Evolutionary conservation across 176 grass and related monocot genomes (phyloP), one percentile per base, ranked within the genome.

Genomic region (Phyllostachys edulis): DNA sequence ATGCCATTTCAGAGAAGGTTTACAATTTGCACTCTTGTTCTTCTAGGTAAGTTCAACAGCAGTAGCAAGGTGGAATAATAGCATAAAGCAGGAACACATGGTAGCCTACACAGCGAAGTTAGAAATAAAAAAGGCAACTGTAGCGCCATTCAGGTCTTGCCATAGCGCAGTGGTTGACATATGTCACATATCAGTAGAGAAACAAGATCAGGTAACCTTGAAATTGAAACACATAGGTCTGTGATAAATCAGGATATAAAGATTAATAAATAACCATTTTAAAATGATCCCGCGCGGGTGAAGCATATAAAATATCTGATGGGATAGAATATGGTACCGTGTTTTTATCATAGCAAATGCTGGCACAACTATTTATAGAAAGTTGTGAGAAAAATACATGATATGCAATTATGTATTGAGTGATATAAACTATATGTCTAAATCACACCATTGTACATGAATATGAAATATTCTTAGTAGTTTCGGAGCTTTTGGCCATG

Each of bases 61-160:
- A 86, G 2, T 72, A 41, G 56, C 29, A 81, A 87, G 67, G 44
- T 40, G 15, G 55, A 64, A 21, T 52, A 52, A 68, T 17, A 68
- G 23, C 45, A 66, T 4, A 67, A 29, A 55, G 16, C 12, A 16
- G 21, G 26, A 73, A 62, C 18, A 85, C 39, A 57, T 57, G n/a
- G 55, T 57, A 23, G 55, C 21, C 0, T 23, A 23, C 6, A 3
- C 21, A 57, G 55, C 9, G 3, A 57, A 57, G 21, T 57, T 23
- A 23, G 8, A 57, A 57, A 57, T 57, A 26, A 38, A 51, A n/a
- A 70, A 38, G 26, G 60, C 2, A 66, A 17, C 36, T 12, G 13
- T 51, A 20, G 32, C 14, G 4, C 11, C 64, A 82, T 56, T 67
- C 9, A 67, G 12, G 52, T 77, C 23, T 78, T 29, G 15, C 23